Evolutionary conservation across 2,329 filamentous ascomycete species (phyloP), one percentile per base, ranked within the genome.

Genomic region (Lachnellula willkommii): DNA sequence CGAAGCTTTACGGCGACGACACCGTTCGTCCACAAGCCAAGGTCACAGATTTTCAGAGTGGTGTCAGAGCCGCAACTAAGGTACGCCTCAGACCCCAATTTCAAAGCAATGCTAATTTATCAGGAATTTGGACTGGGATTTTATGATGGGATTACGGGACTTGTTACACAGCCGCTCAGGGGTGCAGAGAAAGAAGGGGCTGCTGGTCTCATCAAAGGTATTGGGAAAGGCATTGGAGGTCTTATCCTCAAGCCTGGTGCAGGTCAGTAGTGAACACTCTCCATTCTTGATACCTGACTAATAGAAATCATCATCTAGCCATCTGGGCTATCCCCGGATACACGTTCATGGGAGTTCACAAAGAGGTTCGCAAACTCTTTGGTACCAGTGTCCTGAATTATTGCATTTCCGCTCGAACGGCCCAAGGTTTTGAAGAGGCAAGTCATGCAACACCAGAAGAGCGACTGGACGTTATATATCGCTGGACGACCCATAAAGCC

Each of bases 191-290:
- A 88, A 62, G 82, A 84, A 60, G 85, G 85, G 2, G 70, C 74
- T 1, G 76, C 75, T 7, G 92, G 92, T 1, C 77, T 92, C 7
- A 67, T 91, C 12, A 93, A 92, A 69, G 89, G 89, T 0, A 77
- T 95, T 46, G 90, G 87, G 1, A 94, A 90, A 68, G 92, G 90
- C 0, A 80, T 95, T 40, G 90, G 89, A 4, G 92, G 92, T 0
- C 70, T 95, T 2, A 77, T 94, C 1, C 73, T 94, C 20, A 95
- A 95, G 68, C 88, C 90, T n/a, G 82, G 85, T 55, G 89, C 89
- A 57, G 90, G 84, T 84, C 71, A 72, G 79, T 61, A 47, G 9
- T 26, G 22, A 28, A 8, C 26, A 8, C 50, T 24, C 50, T n/a
- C 4, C 15, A 24, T 24, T 51, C 32, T 53, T 2, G 11, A 36